Evolutionary conservation across 768 basidiomycete genomes (phyloP), one percentile per base, ranked within the genome.

Genomic region (Exidia glandulosa): DNA sequence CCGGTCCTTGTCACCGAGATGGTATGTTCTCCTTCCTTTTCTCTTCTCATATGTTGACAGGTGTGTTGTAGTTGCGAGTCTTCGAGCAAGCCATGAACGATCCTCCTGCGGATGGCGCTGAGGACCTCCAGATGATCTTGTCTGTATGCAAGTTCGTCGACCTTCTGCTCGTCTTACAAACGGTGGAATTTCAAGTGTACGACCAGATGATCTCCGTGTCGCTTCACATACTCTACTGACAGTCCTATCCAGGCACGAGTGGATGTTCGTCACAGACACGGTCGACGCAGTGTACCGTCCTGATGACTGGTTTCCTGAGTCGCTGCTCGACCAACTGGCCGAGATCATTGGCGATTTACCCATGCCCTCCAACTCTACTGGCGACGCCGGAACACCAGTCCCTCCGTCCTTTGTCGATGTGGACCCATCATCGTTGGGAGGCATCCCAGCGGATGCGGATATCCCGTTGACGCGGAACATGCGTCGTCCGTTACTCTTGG

Each of bases 201-300:
- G 69, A n/a, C n/a, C n/a, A n/a, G n/a, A n/a, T 57, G 13, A 25
- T 19, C 29, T 29, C 57, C 62, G 75, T 14, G 31, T n/a, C 32
- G 16, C 48, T 47, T 57, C 57, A 23, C 45, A 27, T 61, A 32
- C 32, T 10, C 13, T 61, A 12, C 36, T 4, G 37, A 2, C 23
- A 12, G 2, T 16, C 14, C 16, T 12, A 57, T 47, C 23, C 64
- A 90, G 88, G 69, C n/a, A 45, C 25, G 62, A 80, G 78, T 99
- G 96, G 95, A 90, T 96, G 67, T 99, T 98, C 71, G 84, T 97
- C 47, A 96, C 94, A 2, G 95, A 99, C 71, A 98, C 95, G 0
- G 90, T 94, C 5, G 96, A 98, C 66, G 94, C 95, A 0, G 81
- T 94, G 33, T 94, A 92, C 72, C 86, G 84, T 19, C 89, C 93